Evolutionary conservation across 495 filamentous ascomycete genomes (phyloP).

Genomic region (Hypoxylon lenormandii): DNA sequence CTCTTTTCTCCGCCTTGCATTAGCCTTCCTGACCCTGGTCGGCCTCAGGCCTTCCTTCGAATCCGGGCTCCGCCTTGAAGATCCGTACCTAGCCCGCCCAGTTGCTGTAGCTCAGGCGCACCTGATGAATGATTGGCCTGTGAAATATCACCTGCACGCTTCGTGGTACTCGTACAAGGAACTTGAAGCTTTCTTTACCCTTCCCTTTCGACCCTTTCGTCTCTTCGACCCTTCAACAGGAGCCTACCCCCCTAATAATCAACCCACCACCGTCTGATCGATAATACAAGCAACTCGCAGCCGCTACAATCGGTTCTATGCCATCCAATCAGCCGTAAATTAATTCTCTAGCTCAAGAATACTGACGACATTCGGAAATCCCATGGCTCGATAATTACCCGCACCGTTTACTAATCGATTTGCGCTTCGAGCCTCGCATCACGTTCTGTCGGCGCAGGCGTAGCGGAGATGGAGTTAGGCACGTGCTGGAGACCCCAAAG

Average conservation of each 20-base stretch:
- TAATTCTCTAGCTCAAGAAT: background rate
- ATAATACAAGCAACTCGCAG: background rate
- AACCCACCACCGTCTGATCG: background rate
- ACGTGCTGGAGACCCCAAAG: conserved; percentile 50
- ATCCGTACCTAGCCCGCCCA: conserved; percentile 2
- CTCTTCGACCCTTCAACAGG: conserved; percentile 25
- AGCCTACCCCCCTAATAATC: background rate
- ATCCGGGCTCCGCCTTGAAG: conserved; percentile 20
- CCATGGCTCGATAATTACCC: conserved; percentile 35
- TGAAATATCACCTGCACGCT: background rate
- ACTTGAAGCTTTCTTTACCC: conserved; percentile 7
- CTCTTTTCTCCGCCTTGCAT: conserved; percentile 23
- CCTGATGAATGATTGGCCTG: conserved; percentile 15
- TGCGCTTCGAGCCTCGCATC: conserved; percentile 29
- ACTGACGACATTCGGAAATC: background rate
- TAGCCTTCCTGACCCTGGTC: conserved; percentile 5
- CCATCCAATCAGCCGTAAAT: background rate
- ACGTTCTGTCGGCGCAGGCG: conserved; percentile 17
- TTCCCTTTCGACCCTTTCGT: background rate
- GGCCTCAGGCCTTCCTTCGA: conserved; percentile 1
- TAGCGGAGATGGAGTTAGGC: conserved; percentile 53
- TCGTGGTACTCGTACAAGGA: background rate
- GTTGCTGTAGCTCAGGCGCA: background rate
- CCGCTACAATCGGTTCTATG: conserved; percentile 1
- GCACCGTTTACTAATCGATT: conserved; percentile 10